A percentile compares a stretch with the other conserved stretches of the same genome.
These are phyloP conservation scores for Plasmodium relictum DNA, from an alignment of 169 alveolate species.

Conservation along the genomic window DNA sequence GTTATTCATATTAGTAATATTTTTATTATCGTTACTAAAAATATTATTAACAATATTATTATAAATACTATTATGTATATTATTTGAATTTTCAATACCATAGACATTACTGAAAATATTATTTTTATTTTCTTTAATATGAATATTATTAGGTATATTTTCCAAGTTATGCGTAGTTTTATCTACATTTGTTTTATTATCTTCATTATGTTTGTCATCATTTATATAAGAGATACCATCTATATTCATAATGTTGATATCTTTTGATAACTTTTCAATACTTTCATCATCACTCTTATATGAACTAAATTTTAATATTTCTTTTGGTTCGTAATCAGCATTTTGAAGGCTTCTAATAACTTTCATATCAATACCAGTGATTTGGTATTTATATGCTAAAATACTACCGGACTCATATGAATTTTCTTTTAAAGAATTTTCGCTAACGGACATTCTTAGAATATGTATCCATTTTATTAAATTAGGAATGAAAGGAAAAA, in stretches of 20 bases:
- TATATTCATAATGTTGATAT: slow-evolving; percentile 20
- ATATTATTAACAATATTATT: not conserved
- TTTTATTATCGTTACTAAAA: not conserved
- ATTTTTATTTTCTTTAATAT: slow-evolving; percentile 36
- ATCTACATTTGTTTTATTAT: not conserved
- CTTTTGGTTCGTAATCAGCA: slow-evolving; percentile 77
- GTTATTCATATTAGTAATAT: not conserved
- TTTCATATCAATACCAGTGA: slow-evolving; percentile 32
- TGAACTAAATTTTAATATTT: slow-evolving; percentile 68
- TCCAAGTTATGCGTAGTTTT: not conserved
- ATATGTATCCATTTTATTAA: slow-evolving; percentile 81
- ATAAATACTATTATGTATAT: slow-evolving; percentile 49
- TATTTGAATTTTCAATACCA: slow-evolving; percentile 17
- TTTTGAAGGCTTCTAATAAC: slow-evolving; percentile 79
- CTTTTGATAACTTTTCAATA: slow-evolving; percentile 20
- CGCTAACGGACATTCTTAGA: slow-evolving; percentile 40
- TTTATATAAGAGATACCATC: slow-evolving; percentile 8
- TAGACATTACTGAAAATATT: slow-evolving; percentile 29
- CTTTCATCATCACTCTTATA: slow-evolving; percentile 66
- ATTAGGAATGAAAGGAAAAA: slow-evolving; percentile 79
- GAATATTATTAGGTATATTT: slow-evolving; percentile 1
- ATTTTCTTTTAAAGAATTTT: slow-evolving; percentile 15
- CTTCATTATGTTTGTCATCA: slow-evolving; percentile 29
- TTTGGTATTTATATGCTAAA: slow-evolving; percentile 41
- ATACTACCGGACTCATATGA: slow-evolving; percentile 12